These are phyloP conservation scores for Macrophomina tecta DNA, from an alignment of 2,329 filamentous ascomycete species.

Conservation along the genomic window DNA sequence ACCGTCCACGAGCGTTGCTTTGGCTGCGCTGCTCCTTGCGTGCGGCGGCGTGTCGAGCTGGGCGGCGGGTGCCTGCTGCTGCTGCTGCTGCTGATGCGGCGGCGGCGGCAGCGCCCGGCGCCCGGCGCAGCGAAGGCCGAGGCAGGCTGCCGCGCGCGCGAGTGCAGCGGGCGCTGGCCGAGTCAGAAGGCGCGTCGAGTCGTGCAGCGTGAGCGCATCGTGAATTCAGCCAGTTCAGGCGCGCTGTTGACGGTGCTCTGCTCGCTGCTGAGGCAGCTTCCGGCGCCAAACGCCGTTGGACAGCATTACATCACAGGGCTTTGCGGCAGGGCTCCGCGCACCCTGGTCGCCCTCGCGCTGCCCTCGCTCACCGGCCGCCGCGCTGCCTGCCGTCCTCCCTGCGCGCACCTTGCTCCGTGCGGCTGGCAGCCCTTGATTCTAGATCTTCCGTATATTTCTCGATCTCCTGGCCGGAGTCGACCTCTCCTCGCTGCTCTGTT, in stretches of 20 bases:
- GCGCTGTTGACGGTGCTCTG: conserved; percentile 1
- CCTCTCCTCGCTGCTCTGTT: conserved; percentile 16
- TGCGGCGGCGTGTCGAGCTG: conserved; percentile 5
- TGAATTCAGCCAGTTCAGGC: conserved; percentile 10
- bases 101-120: no score
- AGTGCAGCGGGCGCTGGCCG: not conserved
- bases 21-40: conserved; percentile 13
- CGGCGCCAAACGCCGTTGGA: conserved; percentile 24
- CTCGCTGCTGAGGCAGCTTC: conserved; percentile 6
- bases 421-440: conserved; percentile 19
- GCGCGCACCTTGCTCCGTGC: conserved; percentile 4
- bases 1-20: conserved; percentile 17
- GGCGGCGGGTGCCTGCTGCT: not conserved
- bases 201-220: conserved; percentile 16
- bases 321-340: conserved; percentile 18
- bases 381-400: conserved; percentile 15
- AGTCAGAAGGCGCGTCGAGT: conserved; percentile 21
- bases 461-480: conserved; percentile 22
- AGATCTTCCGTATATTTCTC: conserved; percentile 23
- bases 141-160: conserved; percentile 3
- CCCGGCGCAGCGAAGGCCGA: conserved; percentile 15
- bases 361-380: conserved; percentile 21
- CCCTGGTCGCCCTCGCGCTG: conserved; percentile 5
- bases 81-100: no score
- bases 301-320: conserved; percentile 28